Evolutionary conservation across 768 basidiomycete genomes (phyloP).

Genomic region (Auricularia heimuer): DNA sequence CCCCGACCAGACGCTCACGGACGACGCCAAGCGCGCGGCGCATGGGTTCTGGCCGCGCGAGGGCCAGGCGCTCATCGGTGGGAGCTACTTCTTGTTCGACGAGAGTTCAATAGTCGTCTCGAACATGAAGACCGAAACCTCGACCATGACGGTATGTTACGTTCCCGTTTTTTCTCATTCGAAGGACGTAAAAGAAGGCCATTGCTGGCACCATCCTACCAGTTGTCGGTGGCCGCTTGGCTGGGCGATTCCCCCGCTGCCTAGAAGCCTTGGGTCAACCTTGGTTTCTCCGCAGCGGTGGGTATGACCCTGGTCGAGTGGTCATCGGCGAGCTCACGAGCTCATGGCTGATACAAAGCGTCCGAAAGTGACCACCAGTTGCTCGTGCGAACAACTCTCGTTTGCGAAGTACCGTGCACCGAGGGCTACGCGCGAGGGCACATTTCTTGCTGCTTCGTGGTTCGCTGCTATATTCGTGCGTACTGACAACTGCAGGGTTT

Average conservation of each 20-base stretch:
- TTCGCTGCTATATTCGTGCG: constrained; percentile 8
- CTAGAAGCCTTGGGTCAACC: constrained; percentile 38
- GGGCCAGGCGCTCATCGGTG: constrained; percentile 75
- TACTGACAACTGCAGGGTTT: constrained; percentile 16
- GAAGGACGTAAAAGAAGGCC: constrained; percentile 88
- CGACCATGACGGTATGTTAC: constrained; percentile 41
- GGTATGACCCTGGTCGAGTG: constrained; percentile 15
- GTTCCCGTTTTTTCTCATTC: constrained; percentile 5
- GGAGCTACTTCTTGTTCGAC: constrained; percentile 79
- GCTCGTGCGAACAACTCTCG: constrained; percentile 83
- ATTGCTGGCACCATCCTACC: constrained; percentile 59
- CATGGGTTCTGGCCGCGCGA: constrained; percentile 71
- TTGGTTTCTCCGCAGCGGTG: constrained; percentile 39
- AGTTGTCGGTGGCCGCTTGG: constrained; percentile 35
- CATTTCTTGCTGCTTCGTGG: constrained; percentile 31
- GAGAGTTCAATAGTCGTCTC: constrained; percentile 41
- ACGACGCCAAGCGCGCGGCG: constrained; percentile 49
- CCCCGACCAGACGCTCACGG: constrained; percentile 72
- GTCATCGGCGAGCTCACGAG: constrained; percentile 26
- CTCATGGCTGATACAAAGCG: constrained; percentile 89
- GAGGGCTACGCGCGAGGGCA: constrained; percentile 88
- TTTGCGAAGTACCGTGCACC: constrained; percentile 54
- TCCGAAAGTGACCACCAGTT: constrained; percentile 59
- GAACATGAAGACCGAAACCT: constrained; percentile 33
- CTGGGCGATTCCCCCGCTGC: constrained; percentile 10